Base-by-base conservation (phyloP, 108 stramenopile species). In the Cyclostephanos invisitatus region DNA sequence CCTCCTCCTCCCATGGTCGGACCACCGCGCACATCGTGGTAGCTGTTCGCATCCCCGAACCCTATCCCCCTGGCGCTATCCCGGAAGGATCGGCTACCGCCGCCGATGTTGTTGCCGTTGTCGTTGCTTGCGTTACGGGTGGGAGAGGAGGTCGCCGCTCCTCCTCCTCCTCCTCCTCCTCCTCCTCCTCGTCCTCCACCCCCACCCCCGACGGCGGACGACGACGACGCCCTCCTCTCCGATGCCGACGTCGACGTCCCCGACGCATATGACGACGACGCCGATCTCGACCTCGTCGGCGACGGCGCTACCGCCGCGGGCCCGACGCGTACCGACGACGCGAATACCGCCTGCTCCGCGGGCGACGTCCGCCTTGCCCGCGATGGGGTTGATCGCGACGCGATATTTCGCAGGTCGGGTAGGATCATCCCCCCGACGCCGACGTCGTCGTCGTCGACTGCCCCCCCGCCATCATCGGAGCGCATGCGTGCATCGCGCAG, bases 401-500 rank as follows among this genome's bases (percentile, higher is more conserved):
- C 12, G 15, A 14, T 49, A 2, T 2, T 2, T 18, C 48, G 53
- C 1, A 2, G 53, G 44, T 14, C 15, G 44, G 44, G 15, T 14
- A 14, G 44, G 12, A 5, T 49, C 48, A 5, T 18, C 15, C 3
- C 5, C 2, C n/a, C 48, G 18, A 17, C 18, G 15, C 2, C 5
- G 18, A 2, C 18, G 9, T 27, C 53, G 22, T 12, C 22, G 2
- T 12, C 53, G 11, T 25, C 53, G 53, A 1, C 53, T 10, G 11
- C 25, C 1, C 53, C 25, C 1, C 53, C 25, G 9, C 44, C 14
- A 46, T 25, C 8, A 5, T 57, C 62, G 9, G 10, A 22, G 27
- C 47, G 29, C n/a, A 22, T 32, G 14, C 70, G 46, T 2, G 70
- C 61, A 36, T 72, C 70, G 27, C 60, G 29, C 48, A 72, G 40